These are phyloP conservation scores for Pezicula carpinea DNA, from an alignment of 2,329 filamentous ascomycete species.

Conservation along the genomic window DNA sequence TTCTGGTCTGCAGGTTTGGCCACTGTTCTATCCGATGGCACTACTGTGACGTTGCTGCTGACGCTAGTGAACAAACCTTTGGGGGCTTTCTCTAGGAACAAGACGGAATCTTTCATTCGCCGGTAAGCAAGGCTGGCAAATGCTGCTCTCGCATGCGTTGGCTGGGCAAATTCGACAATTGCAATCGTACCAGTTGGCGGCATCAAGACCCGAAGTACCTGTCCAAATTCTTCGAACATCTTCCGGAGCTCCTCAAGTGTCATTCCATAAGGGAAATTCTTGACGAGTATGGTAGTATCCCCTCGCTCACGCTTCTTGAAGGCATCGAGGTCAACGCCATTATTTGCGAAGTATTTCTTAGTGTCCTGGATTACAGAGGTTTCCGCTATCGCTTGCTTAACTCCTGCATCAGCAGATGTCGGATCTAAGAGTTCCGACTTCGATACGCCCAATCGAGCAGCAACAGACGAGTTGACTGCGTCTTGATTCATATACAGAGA, in stretches of 20 bases:
- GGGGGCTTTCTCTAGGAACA: conserved; percentile 92
- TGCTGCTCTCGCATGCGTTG: conserved; percentile 75
- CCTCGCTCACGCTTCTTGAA: conserved; percentile 84
- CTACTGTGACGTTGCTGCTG: conserved; percentile 11
- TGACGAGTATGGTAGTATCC: conserved; percentile 83
- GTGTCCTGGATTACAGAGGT: conserved; percentile 95
- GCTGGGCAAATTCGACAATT: conserved; percentile 80
- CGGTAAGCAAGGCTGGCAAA: conserved; percentile 84
- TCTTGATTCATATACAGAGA: conserved; percentile 99
- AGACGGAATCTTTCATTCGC: conserved; percentile 82
- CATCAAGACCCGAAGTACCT: conserved; percentile 79
- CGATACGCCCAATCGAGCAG: conserved; percentile 78
- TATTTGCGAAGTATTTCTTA: conserved; percentile 81
- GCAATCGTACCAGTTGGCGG: conserved; percentile 90
- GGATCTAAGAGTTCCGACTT: conserved; percentile 92
- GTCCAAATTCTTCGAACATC: conserved; percentile 81
- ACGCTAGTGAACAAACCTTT: conserved; percentile 63
- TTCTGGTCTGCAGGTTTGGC: conserved; percentile 43
- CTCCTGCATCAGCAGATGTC: conserved; percentile 88
- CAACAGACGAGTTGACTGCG: conserved; percentile 86
- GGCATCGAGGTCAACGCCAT: conserved; percentile 86
- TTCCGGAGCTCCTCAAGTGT: conserved; percentile 72
- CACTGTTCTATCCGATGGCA: conserved; percentile 11
- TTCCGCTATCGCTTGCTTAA: conserved; percentile 96
- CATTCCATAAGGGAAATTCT: conserved; percentile 88